These are phyloP conservation scores for Botrytis aclada DNA, from an alignment of 2,329 filamentous ascomycete genomes.

Conservation along the genomic window DNA sequence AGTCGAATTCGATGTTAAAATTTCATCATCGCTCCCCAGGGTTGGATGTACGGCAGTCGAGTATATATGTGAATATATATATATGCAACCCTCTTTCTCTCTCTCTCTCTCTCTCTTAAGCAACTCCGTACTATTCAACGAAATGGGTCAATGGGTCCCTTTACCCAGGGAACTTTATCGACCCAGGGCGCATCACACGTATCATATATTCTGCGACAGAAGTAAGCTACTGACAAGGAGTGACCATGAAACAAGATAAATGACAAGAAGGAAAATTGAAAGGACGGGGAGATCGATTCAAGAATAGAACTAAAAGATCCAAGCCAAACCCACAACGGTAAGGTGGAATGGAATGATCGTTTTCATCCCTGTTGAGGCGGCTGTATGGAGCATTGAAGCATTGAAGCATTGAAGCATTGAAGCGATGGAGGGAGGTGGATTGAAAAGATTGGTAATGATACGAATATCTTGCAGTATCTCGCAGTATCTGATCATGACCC, in stretches of 20 bases:
- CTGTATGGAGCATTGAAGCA: background rate
- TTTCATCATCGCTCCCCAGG: background rate
- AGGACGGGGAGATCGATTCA: conserved; percentile 17
- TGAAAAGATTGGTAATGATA: background rate
- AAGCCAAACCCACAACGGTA: conserved; percentile 12
- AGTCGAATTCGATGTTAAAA: background rate
- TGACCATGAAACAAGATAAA: conserved; percentile 29
- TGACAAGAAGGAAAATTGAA: conserved; percentile 28
- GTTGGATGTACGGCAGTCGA: background rate
- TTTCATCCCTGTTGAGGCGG: conserved; percentile 11
- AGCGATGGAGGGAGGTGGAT: background rate
- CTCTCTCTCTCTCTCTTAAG: background rate
- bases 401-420: background rate
- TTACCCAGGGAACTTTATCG: conserved; percentile 26
- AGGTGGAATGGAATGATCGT: conserved; percentile 1
- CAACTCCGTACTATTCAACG: conserved; percentile 7
- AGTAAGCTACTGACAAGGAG: conserved; percentile 31
- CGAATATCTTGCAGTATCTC: background rate
- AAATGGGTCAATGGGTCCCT: background rate
- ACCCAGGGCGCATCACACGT: conserved; percentile 33
- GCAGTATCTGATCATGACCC: too few relatives aligned
- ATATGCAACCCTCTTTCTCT: background rate
- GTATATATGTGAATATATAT: conserved; percentile 1
- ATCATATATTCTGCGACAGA: conserved; percentile 37
- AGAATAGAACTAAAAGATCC: background rate